A percentile compares a stretch with the other conserved stretches of the same genome.
Evolutionary conservation across 768 basidiomycete genomes (phyloP).

Genomic region (Mycena vulgaris): DNA sequence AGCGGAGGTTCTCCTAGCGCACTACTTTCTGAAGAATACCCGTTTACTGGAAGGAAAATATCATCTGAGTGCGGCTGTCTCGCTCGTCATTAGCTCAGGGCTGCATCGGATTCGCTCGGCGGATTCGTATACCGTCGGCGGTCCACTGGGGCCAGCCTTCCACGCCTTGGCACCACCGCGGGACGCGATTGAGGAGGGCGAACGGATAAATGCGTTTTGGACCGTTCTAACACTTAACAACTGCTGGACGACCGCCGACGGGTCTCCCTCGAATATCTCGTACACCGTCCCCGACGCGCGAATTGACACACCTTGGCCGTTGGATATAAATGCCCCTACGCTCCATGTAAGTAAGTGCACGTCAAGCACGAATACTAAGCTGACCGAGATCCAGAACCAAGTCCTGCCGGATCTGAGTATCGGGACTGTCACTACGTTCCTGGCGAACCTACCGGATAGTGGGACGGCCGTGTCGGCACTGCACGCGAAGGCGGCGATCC

Average conservation of each 20-base stretch:
- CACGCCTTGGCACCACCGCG: constrained; percentile 46
- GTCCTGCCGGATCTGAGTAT: constrained; percentile 8
- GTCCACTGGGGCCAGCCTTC: constrained; percentile 22
- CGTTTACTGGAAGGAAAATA: constrained; percentile 63
- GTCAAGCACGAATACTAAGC: not conserved
- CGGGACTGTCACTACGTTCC: constrained; percentile 31
- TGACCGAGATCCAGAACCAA: constrained; percentile 29
- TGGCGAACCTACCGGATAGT: constrained; percentile 17
- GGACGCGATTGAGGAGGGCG: constrained; percentile 53
- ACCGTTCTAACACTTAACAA: constrained; percentile 52
- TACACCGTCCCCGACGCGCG: constrained; percentile 43
- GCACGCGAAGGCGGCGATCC: constrained; percentile 35
- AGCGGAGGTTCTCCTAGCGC: constrained; percentile 59
- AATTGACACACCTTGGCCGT: constrained; percentile 62
- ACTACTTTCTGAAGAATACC: constrained; percentile 61
- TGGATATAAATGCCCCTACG: constrained; percentile 32
- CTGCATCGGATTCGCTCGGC: constrained; percentile 47
- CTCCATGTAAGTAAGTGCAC: constrained; percentile 28
- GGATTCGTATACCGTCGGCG: constrained; percentile 20
- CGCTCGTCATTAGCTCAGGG: constrained; percentile 47
- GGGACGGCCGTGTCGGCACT: constrained; percentile 20
- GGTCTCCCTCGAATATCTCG: constrained; percentile 48
- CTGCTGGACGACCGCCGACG: constrained; percentile 50
- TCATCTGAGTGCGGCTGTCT: constrained; percentile 55
- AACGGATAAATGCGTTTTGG: constrained; percentile 49